Conservation (phyloP, 2,329 filamentous ascomycete genomes). For the Microascus cirrosus region DNA sequence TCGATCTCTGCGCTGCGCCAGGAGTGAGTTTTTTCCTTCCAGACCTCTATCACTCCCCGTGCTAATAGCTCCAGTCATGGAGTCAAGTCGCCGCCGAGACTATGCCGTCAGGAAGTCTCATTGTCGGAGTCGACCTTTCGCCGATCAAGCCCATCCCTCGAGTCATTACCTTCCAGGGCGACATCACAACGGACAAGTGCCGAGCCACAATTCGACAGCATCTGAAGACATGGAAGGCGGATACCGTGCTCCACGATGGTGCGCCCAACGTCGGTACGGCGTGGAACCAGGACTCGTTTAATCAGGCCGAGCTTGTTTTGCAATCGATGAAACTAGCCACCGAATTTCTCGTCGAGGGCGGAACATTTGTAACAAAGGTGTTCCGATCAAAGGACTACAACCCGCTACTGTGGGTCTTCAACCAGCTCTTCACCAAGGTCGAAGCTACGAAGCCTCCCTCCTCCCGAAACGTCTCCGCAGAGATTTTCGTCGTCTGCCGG, state of each 20-base stretch:
- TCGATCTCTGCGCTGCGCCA: constrained; percentile 95
- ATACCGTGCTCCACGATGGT: constrained; percentile 91
- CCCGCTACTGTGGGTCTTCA: constrained; percentile 90
- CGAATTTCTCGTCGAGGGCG: constrained; percentile 80
- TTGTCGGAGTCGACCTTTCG: constrained; percentile 85
- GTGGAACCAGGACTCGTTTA: constrained; percentile 97
- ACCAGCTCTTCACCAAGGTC: constrained; percentile 89
- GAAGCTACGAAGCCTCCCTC: constrained; percentile 96
- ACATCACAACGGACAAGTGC: constrained; percentile 96
- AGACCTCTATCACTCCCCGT: not conserved
- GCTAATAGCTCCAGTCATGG: constrained; percentile 56
- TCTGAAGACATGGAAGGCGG: constrained; percentile 91
- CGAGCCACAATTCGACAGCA: constrained; percentile 80
- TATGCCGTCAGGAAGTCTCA: constrained; percentile 83
- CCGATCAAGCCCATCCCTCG: constrained; percentile 94
- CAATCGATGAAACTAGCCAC: constrained; percentile 89
- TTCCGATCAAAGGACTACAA: constrained; percentile 98
- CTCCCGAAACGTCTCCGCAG: constrained; percentile 89
- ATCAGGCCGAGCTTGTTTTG: constrained; percentile 84
- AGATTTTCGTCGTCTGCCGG: constrained; percentile 95
- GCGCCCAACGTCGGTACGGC: constrained; percentile 96
- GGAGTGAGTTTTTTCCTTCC: constrained; percentile 45
- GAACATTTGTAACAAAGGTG: constrained; percentile 93
- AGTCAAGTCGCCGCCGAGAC: constrained; percentile 92
- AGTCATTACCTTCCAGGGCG: constrained; percentile 91